Base-by-base conservation (phyloP, 306 rosid genomes). In the Coriaria nepalensis region DNA sequence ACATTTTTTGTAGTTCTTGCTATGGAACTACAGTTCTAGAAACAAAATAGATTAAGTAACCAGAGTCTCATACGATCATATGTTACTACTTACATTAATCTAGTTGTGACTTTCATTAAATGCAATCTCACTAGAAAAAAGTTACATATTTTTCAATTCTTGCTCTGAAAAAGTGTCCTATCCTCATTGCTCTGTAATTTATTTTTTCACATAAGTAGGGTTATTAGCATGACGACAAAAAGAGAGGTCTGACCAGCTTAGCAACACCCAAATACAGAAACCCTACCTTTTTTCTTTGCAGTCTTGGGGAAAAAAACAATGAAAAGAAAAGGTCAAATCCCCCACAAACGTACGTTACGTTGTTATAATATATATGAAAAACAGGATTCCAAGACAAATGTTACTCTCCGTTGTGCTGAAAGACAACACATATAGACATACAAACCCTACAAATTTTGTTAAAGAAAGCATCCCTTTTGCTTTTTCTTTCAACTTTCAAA, bases 301-400 rank as follows among this genome's bases (percentile, higher is more conserved):
- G 70, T 55, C 52, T 70, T 64, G 73, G 69, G 29, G 3, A 20
- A 20, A 20, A 20, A 20, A 3, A 20, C 2, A 20, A 3, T 1
- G 29, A 20, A 20, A 20, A 20, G 29, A 61, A 78, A 75, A 79
- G 77, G 81, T 77, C 68, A 81, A 63, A 68, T 58, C 54, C 52
- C 52, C 48, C 52, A 13, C 47, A 58, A 58, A 33, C 49, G 13
- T 35, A 20, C 12, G 32, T 42, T 54, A 29, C 35, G 32, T 34
- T 33, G 33, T 34, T 40, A 41, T 55, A n/a, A 54, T 4, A 3
- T 33, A 33, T 42, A 54, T n/a, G n/a, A n/a, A n/a, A n/a, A n/a
- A n/a, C n/a, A n/a, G 67, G 98, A 92, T 77, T 85, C 98, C 79
- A 9, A 69, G 94, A 85, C 96, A 92, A 85, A 82, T 84, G 82